These are phyloP conservation scores for Sanghuangporus sanghuang DNA, from an alignment of 1,284 basidiomycete genomes.

Conservation along the genomic window DNA sequence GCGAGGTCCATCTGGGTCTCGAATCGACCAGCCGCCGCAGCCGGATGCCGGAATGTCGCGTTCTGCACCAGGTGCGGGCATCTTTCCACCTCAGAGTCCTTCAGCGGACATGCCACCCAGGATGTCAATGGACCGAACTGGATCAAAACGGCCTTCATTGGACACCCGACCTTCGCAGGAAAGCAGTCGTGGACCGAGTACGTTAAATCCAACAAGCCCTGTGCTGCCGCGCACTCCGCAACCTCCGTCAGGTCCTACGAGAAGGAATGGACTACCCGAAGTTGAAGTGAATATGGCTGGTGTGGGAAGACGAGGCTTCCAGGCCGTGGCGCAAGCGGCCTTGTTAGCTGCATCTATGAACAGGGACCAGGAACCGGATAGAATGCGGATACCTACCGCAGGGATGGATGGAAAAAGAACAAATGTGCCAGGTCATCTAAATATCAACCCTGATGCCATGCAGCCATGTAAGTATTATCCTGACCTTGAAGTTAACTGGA, in stretches of 20 bases:
- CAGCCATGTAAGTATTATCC: conserved; percentile 33
- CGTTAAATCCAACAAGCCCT: neutral
- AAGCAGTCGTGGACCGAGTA: neutral
- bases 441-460: conserved; percentile 37
- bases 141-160: conserved; percentile 6
- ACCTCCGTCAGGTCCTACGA: neutral
- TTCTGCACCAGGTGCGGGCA: neutral
- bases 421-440: conserved; percentile 47
- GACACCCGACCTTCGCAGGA: conserved; percentile 10
- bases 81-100: neutral
- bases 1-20: conserved; percentile 1
- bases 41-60: conserved; percentile 2
- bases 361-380: neutral
- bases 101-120: conserved; percentile 8
- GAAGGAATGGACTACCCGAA: neutral
- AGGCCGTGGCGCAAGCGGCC: conserved; percentile 33
- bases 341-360: conserved; percentile 19
- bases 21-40: neutral
- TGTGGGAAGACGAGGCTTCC: conserved; percentile 40
- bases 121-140: conserved; percentile 6
- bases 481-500: conserved; percentile 1
- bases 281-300: conserved; percentile 33
- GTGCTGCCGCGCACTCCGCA: neutral
- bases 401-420: conserved; percentile 34
- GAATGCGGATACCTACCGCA: conserved; percentile 20